Base-by-base conservation (phyloP, 75 land plant genomes). In the Azolla pinnata region DNA sequence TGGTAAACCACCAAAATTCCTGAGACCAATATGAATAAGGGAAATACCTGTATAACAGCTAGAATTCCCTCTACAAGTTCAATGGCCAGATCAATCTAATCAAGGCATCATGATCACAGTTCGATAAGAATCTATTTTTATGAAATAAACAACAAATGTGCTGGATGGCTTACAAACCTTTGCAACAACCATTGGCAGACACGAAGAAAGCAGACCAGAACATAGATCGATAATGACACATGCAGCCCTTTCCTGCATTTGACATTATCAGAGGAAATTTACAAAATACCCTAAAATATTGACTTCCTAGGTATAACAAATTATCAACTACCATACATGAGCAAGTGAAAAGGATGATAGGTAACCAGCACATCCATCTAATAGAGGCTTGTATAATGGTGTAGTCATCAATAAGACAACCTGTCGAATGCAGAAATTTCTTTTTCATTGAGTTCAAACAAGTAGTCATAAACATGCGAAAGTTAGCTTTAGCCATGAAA, bases 141-240 rank as follows among this genome's bases (percentile, higher is more conserved):
- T n/a, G n/a, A n/a, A n/a, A n/a, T n/a, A n/a, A n/a, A n/a, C n/a
- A n/a, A n/a, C n/a, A n/a, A n/a, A n/a, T n/a, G n/a, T n/a, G n/a
- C n/a, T n/a, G n/a, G n/a, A n/a, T n/a, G n/a, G 5, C 40, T 35
- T 2, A 33, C 47, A 21, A 26, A 91, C 97, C 86, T 91, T 91
- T 18, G 86, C 85, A 57, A 84, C 69, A 21, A 91, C 84, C 51
- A 63, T 81, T 42, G 89, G 31, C 53, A 88, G 62, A 88, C 93
- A 91, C 51, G 95, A 83, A 38, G 83, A 79, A 45, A 91, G 73
- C 25, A 83, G 86, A 20, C 89, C 81, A 56, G 72, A 69, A 60
- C 97, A 91, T 5, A 91, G 67, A 69, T 91, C 97, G 33, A 91
- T 82, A 33, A 91, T 72, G 30, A 84, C 67, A 60, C 89, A 88